Conservation (phyloP, 2,329 filamentous ascomycete genomes). For the Pseudopithomyces chartarum region DNA sequence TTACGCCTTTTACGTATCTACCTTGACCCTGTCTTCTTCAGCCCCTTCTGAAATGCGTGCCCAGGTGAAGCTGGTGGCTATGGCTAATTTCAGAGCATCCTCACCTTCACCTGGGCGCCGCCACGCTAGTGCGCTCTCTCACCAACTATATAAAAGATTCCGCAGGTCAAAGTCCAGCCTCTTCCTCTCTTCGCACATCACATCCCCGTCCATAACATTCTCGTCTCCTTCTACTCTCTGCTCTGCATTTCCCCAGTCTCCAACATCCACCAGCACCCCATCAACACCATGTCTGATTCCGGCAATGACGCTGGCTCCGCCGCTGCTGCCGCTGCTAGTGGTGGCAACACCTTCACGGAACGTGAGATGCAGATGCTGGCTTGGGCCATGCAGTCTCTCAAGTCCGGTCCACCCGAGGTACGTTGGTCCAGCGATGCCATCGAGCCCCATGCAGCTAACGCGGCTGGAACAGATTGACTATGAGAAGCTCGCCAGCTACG, state of each 20-base stretch:
- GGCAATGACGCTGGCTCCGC: constrained; percentile 10
- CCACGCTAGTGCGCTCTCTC: not conserved
- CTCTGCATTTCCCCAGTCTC: not conserved
- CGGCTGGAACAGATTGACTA: constrained; percentile 41
- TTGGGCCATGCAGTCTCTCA: constrained; percentile 45
- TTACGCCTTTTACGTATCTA: too few relatives aligned
- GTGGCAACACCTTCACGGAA: constrained; percentile 33
- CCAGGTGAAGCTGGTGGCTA: constrained; percentile 9
- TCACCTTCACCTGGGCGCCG: constrained; percentile 19
- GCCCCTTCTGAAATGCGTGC: not conserved
- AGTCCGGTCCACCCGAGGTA: constrained; percentile 44
- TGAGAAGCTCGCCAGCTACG: constrained; percentile 40
- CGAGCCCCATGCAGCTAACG: not conserved
- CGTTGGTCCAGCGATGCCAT: not conserved
- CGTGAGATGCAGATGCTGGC: constrained; percentile 42
- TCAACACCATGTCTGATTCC: constrained; percentile 31
- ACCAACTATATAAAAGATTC: not conserved
- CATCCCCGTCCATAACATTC: not conserved
- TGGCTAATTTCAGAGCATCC: constrained; percentile 3
- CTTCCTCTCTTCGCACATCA: not conserved
- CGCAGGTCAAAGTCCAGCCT: not conserved
- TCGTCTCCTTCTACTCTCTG: constrained; percentile 20
- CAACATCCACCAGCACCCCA: not conserved
- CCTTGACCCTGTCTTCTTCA: too few relatives aligned
- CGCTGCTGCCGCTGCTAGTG: constrained; percentile 1